Evolutionary conservation across 1,284 basidiomycete genomes (phyloP), one percentile per base, ranked within the genome.

Genomic region (Tranzscheliella williamsii): DNA sequence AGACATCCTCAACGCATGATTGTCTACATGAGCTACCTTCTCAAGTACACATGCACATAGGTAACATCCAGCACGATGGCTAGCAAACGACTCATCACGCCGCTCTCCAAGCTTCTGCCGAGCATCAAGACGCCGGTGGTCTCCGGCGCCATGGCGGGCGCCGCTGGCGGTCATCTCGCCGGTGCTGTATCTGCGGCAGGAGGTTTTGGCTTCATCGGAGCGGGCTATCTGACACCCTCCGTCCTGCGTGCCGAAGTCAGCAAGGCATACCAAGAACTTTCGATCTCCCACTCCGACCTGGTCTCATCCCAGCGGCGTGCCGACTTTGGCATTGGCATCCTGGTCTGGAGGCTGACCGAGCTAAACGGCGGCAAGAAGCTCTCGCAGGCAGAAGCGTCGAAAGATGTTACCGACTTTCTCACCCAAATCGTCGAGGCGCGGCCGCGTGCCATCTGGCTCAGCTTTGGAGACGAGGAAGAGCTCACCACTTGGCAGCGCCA

Each of bases 181-280:
- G 70, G 53, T 4, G 45, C 60, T 9, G 68, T 74, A 7, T 69
- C 72, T 2, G 23, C 42, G 7, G 74, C 56, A 8, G 74, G 73
- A 29, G 73, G 68, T 7, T 63, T 76, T 8, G 74, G 74, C n/a
- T 74, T 74, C 42, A 58, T 75, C 39, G 74, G 73, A 16, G 74
- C 74, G 2, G 74, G 74, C 26, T 72, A 70, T 39, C 67, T 55
- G 34, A 46, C 48, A 1, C 42, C 52, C 1, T 21, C 44, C 22
- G 42, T 42, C 27, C 48, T 76, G 5, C 32, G 49, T 12, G 12
- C 35, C 17, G 71, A 75, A 34, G 40, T 69, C 5, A 33, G 39
- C 1, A 46, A 52, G 21, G 72, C 68, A 2, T 43, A 43, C 22
- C 16, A 22, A 5, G 38, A 42, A 18, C 46, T 71, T 0, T 55